phyloP scores from a whole-genome alignment of 148 eudicot genomes.

The Rhododendron simsii region DNA sequence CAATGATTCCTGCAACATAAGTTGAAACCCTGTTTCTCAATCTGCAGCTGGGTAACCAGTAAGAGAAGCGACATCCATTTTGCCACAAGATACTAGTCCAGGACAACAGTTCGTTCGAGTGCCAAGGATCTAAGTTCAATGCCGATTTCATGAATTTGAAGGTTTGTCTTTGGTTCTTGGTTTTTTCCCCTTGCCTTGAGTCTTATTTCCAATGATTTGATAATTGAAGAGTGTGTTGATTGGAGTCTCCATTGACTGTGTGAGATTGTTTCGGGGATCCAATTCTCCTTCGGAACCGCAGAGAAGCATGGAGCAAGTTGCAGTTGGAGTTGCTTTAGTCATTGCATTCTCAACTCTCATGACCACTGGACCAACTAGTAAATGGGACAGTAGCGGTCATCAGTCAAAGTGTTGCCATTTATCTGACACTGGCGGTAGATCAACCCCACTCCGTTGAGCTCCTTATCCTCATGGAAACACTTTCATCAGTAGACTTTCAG shows the following conservation, averaged over 20 bases:
- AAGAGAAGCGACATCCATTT: neutral
- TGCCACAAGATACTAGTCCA: neutral
- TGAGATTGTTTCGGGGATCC: neutral
- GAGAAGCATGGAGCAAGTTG: neutral
- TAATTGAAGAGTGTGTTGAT: neutral
- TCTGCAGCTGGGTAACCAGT: neutral
- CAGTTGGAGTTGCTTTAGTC: neutral
- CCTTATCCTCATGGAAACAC: too few relatives aligned
- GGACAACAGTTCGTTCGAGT: neutral
- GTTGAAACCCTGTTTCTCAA: neutral
- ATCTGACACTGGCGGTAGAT: too few relatives aligned
- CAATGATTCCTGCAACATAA: neutral
- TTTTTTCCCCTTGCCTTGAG: neutral
- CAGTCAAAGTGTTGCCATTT: neutral
- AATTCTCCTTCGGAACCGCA: neutral
- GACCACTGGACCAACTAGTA: neutral
- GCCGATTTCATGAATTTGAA: neutral
- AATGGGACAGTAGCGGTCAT: neutral
- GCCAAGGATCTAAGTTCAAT: neutral
- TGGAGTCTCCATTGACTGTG: neutral
- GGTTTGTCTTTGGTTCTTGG: neutral
- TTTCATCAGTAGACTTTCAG: neutral
- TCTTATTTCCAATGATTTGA: neutral
- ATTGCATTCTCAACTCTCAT: neutral
- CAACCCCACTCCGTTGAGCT: too few relatives aligned